phyloP scores from a whole-genome alignment of 257 asterid genomes.

The Rehmannia glutinosa region DNA sequence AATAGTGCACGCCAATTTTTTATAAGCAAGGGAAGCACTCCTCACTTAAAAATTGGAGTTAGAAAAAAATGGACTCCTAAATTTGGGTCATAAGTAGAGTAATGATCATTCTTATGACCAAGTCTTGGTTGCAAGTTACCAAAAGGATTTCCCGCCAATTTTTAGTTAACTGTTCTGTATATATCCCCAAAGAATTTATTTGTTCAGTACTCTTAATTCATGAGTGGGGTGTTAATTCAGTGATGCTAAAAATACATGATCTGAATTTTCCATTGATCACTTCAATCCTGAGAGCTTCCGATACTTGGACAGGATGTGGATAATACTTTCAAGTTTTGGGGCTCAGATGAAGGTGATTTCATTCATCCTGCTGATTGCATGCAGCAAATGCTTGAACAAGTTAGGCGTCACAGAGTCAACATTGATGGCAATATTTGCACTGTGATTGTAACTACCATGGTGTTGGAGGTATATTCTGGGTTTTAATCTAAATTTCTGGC shows the following conservation, averaged over 20 bases:
- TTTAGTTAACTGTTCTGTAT: too few relatives aligned
- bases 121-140: too few relatives aligned
- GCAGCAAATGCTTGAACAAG: conserved; percentile 93
- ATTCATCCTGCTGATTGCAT: conserved; percentile 84
- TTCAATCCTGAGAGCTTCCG: conserved; percentile 18
- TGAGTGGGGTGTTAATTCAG: too few relatives aligned
- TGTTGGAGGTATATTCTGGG: conserved; percentile 61
- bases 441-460: conserved; percentile 80
- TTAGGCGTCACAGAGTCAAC: conserved; percentile 79
- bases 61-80: not conserved
- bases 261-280: conserved; percentile 11
- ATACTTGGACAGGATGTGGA: conserved; percentile 57
- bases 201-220: too few relatives aligned
- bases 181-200: too few relatives aligned
- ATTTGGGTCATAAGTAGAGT: not conserved
- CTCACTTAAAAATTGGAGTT: not conserved
- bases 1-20: not conserved
- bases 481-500: not conserved
- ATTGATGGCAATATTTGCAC: conserved; percentile 84
- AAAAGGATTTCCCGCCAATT: too few relatives aligned
- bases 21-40: not conserved
- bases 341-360: conserved; percentile 50
- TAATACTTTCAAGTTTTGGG: conserved; percentile 60
- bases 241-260: too few relatives aligned
- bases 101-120: not conserved